Base-by-base conservation (phyloP, 352 stramenopile genomes). In the Aphanomyces stellatus region DNA sequence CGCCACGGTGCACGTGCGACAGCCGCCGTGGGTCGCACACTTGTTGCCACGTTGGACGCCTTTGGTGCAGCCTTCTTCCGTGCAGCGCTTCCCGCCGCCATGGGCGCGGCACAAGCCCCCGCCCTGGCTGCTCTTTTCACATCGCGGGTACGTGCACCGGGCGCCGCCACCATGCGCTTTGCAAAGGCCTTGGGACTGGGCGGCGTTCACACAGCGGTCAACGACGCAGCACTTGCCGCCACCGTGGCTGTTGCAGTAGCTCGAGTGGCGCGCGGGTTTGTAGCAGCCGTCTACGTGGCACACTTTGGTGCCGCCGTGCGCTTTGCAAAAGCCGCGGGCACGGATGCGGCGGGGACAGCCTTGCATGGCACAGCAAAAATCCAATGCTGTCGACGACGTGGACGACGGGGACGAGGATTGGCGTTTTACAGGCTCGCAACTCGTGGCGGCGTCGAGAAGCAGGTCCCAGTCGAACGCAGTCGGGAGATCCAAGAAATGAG, bases 301-400 rank as follows among this genome's bases (percentile, higher is more conserved):
- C 51, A 90, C 88, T 62, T 82, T 82, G n/a, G 83, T 81, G 17
- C 83, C 83, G 22, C 85, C 83, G 76, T 92, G 85, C 8, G 79
- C 89, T 74, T 91, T 94, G 74, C 85, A 92, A 53, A 92, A 90
- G 30, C 85, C 82, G 71, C 88, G 90, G 71, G 83, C 91, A 53
- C 85, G 85, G 49, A 91, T 82, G 11, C 82, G 81, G 25, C 83
- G 83, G 22, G 87, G 76, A 51, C 85, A 93, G 31, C 75, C 85
- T 28, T 31, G 72, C 19, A 89, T 73, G 37, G 17, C 37, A 43
- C 37, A 17, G n/a, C 37, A 19, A 46, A 11, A 19, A 46, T 19
- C 1, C 37, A 11, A 46, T 46, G 37, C 37, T 19, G 37, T 19
- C 37, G 37, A 46, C 37, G 37, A 46, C n/a, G 37, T 46, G 37